Evolutionary conservation across 805 yeast genomes (phyloP), one percentile per base, ranked within the genome.

Genomic region (Sungouiella blattae): DNA sequence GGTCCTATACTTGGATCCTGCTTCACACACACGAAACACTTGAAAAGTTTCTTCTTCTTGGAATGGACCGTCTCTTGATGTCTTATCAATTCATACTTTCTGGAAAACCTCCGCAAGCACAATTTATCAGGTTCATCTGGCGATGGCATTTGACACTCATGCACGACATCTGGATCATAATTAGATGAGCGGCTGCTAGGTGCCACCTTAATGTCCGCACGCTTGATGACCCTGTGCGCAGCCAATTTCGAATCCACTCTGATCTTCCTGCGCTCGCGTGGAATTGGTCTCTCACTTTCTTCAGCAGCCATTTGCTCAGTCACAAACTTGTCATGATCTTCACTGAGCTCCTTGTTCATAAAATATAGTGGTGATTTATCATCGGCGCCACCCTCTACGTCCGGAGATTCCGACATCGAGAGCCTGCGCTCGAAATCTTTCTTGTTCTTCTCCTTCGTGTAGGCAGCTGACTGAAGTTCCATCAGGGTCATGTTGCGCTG

Each of bases 31-130:
- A 83, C 80, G 48, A 79, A 80, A 60, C 98, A 91, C 55, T 84
- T 80, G 68, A 81, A 93, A 32, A 83, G 78, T 50, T 84, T 84
- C 62, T 91, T 83, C 57, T 82, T 83, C 31, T 84, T 73, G 1
- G 97, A 93, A 59, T 91, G 98, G 36, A 91, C 89, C 0, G 98
- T 93, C 53, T 91, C 95, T 60, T 91, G 96, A 60, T 91, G 98
- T 50, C 98, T 77, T 17, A 89, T 83, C 53, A 91, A 70, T 65
- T 91, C 98, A 57, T 91, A 91, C 13, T 96, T 95, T 33, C 73
- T 52, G 15, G 71, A 64, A 42, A 68, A 68, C 18, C 72, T 50
- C 30, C 73, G 62, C 41, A 65, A 52, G 39, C 73, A 68, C 33
- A 62, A 41, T 41, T 58, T 58, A 24, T 57, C 53, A 3, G 70